Conservation (phyloP, 495 filamentous ascomycete genomes). For the Beverwykella pulmonaria region DNA sequence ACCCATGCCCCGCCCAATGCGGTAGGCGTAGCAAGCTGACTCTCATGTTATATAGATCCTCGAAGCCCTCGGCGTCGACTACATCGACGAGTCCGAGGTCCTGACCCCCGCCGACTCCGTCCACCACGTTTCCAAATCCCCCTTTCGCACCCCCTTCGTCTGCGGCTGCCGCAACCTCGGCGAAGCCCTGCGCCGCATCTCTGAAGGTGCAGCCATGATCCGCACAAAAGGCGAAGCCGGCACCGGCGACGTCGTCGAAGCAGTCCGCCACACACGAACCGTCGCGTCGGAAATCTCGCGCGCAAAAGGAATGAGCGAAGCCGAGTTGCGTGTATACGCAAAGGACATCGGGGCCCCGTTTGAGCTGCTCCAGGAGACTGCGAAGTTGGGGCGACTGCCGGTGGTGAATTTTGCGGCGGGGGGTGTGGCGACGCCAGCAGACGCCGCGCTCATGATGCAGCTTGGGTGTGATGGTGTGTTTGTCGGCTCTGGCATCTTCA, state of each 20-base stretch:
- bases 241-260: slow-evolving; percentile 97
- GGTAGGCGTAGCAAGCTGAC: too few species aligned
- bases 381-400: slow-evolving; percentile 81
- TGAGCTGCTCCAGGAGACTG: slow-evolving; percentile 80
- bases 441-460: slow-evolving; percentile 99
- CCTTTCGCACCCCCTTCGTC: slow-evolving; percentile 87
- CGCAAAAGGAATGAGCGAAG: slow-evolving; percentile 63
- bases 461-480: slow-evolving; percentile 97
- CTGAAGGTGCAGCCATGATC: slow-evolving; percentile 97
- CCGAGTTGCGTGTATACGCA: slow-evolving; percentile 73
- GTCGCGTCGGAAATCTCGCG: slow-evolving; percentile 81
- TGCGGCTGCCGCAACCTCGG: slow-evolving; percentile 96
- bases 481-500: slow-evolving; percentile 96
- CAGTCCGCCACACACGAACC: slow-evolving; percentile 92
- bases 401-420: slow-evolving; percentile 99
- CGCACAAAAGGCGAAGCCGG: slow-evolving; percentile 98
- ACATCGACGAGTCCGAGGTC: slow-evolving; percentile 97
- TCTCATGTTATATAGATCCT: slow-evolving; percentile 85
- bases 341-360: slow-evolving; percentile 78
- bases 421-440: slow-evolving; percentile 91
- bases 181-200: slow-evolving; percentile 88
- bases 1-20: too few species aligned
- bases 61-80: slow-evolving; percentile 91
- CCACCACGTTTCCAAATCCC: slow-evolving; percentile 88
- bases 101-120: slow-evolving; percentile 89